Base-by-base conservation (phyloP, 352 stramenopile genomes). In the Phytopythium mirpurense region DNA sequence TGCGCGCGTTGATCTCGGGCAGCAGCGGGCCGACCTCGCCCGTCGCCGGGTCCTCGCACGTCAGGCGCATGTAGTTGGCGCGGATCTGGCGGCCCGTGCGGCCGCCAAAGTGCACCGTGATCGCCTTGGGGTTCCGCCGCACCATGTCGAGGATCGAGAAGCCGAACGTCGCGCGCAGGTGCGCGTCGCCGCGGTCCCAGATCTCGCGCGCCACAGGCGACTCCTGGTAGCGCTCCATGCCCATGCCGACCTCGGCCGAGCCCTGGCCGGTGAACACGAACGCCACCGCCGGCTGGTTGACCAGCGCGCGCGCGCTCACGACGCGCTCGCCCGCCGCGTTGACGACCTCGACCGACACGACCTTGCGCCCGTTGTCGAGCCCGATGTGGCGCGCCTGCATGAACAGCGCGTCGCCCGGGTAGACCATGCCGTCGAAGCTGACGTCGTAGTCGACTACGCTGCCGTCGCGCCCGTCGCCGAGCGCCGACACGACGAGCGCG, bases 91-190 rank as follows among this genome's bases (percentile, higher is more conserved):
- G 78, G 21, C 86, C 86, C 34, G 78, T 80, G 47, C 77, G 80
- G 27, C 86, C 86, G 34, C 86, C 86, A 75, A 96, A 96, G 63
- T 95, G 78, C 34, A 96, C 82, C 15, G 77, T 93, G 36, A 96
- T 71, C 2, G 74, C 72, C 52, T 83, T 82, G 1, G 86, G 86
- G 59, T 96, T 96, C 59, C 84, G 84, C 26, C 77, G 77, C 19
- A 96, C 86, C 37, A 96, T 95, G 14, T 95, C 75, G 0, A 96
- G 59, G 56, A 96, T 95, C 15, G 83, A 94, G 50, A 96, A 95
- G 34, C 86, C 86, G 55, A 93, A 96, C 10, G 68, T 90, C 14
- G 74, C 60, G 32, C 63, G 65, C 29, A 96, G 59, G 51, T 95
- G 81, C 32, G 43, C 36, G 44, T 96, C 82, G 49, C 84, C 86